Evolutionary conservation across 2,329 filamentous ascomycete species (phyloP).

Genomic region (Geosmithia putterillii): DNA sequence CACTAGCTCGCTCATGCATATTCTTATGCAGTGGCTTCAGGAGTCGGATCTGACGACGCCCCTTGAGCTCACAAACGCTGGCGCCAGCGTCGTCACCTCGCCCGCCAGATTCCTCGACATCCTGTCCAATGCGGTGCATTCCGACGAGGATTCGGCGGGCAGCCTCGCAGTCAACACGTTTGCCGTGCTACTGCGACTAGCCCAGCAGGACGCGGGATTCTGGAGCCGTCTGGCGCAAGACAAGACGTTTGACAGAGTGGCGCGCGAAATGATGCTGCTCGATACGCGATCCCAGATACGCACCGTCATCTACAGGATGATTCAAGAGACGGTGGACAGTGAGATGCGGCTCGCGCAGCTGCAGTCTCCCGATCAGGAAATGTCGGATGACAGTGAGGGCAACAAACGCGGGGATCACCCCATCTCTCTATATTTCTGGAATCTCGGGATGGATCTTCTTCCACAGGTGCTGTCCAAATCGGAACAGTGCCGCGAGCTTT

Average conservation of each 20-base stretch:
- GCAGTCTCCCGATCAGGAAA: not conserved
- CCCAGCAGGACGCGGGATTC: not conserved
- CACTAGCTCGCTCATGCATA: conserved; percentile 1
- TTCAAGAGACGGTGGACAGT: conserved; percentile 4
- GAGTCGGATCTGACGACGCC: not conserved
- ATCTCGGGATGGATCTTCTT: conserved; percentile 14
- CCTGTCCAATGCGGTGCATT: not conserved
- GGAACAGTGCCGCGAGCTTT: conserved; percentile 15
- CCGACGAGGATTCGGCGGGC: not conserved
- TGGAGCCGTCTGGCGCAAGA: conserved; percentile 4
- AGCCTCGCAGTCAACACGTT: not conserved
- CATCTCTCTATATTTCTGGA: conserved; percentile 4
- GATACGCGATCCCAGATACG: not conserved
- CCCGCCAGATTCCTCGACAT: not conserved
- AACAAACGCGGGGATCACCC: not conserved
- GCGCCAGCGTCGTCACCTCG: not conserved
- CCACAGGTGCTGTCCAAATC: conserved; percentile 11
- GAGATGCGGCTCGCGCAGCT: not conserved
- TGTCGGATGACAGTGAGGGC: not conserved
- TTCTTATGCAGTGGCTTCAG: conserved; percentile 1
- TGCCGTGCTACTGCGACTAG: conserved; percentile 3
- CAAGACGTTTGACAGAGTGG: conserved; percentile 8
- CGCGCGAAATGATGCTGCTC: not conserved
- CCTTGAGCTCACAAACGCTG: not conserved
- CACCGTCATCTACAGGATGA: conserved; percentile 14